phyloP scores from a whole-genome alignment of 2,329 filamentous ascomycete genomes.

The Ophiostoma perfectum region DNA sequence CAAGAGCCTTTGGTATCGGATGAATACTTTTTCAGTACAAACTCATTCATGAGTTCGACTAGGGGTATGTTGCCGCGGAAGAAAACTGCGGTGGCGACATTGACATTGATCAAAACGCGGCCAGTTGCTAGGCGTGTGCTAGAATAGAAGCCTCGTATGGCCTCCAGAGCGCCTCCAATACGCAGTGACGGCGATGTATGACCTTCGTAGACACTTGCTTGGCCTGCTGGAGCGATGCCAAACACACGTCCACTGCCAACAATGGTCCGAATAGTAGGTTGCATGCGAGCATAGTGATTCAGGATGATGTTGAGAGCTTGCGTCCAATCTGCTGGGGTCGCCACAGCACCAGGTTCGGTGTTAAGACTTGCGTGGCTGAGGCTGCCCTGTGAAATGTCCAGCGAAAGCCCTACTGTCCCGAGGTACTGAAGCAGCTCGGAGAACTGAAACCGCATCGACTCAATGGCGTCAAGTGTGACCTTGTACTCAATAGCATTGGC shows the following conservation, averaged over 20 bases:
- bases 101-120: constrained; percentile 36
- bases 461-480: background rate
- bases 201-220: background rate
- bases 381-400: background rate
- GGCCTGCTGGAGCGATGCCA: constrained; percentile 29
- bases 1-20: background rate
- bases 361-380: background rate
- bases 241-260: constrained; percentile 26
- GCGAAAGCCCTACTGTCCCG: background rate
- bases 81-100: constrained; percentile 32
- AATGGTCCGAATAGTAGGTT: background rate
- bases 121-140: constrained; percentile 34
- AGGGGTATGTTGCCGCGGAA: constrained; percentile 33
- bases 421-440: background rate
- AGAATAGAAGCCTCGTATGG: constrained; percentile 35
- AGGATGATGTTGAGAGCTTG: constrained; percentile 70
- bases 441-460: background rate
- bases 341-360: background rate
- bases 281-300: constrained; percentile 33
- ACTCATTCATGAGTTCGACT: constrained; percentile 23
- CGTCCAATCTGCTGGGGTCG: constrained; percentile 35
- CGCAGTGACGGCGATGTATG: constrained; percentile 31
- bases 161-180: constrained; percentile 31
- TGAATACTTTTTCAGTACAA: background rate
- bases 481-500: background rate